Evolutionary conservation across 2,329 filamentous ascomycete species (phyloP).

Genomic region (Massarina eburnea): DNA sequence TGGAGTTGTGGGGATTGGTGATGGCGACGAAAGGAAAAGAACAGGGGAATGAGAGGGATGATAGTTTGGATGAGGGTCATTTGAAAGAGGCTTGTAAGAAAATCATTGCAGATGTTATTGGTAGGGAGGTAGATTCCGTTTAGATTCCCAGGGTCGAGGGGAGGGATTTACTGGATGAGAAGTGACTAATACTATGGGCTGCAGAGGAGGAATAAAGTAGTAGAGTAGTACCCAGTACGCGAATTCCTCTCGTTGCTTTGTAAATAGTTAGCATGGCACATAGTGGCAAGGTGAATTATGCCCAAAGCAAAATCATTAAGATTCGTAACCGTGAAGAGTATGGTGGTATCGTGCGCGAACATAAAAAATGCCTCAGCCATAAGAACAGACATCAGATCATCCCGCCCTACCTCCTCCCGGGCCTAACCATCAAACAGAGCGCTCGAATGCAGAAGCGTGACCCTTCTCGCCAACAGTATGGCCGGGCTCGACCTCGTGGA

Average conservation of each 20-base stretch:
- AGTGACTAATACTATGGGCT: no score
- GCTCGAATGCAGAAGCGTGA: conserved; percentile 1
- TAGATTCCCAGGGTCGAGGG: no score
- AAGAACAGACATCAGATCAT: no score
- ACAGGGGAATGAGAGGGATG: background rate
- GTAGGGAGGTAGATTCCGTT: no score
- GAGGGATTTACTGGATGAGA: no score
- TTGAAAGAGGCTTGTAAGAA: background rate
- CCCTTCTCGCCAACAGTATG: conserved; percentile 5
- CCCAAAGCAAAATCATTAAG: background rate
- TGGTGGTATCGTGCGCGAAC: background rate
- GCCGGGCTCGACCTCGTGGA: conserved; percentile 19
- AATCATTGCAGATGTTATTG: background rate
- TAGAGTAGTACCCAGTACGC: no score
- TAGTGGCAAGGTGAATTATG: background rate
- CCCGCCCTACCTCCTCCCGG: no score
- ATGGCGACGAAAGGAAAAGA: background rate
- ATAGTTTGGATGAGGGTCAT: background rate
- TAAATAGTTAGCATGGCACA: background rate
- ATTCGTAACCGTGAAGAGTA: background rate
- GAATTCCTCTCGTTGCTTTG: background rate
- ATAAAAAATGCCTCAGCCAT: background rate
- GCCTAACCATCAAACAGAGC: conserved; percentile 1
- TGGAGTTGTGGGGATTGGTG: background rate
- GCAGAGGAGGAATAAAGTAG: no score